Evolutionary conservation across 2,329 filamentous ascomycete species (phyloP), one percentile per base, ranked within the genome.

Genomic region (Mycogone perniciosa): DNA sequence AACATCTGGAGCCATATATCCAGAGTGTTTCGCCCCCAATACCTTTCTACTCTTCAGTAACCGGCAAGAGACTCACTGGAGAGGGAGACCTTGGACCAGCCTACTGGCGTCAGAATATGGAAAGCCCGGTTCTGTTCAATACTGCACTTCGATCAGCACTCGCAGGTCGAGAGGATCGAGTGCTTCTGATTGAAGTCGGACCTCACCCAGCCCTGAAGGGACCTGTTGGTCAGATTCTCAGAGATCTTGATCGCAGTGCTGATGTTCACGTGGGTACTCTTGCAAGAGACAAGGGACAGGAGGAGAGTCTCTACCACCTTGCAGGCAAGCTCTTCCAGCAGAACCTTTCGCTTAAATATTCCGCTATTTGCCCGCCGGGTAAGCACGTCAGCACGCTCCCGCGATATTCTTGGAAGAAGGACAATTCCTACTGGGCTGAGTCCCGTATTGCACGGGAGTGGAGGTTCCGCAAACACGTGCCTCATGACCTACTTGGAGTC

Each of bases 331-430:
- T 59, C 4, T 40, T 53, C 40, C 49, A 51, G 34, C 47, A 51
- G 1, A 11, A 54, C 1, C 62, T 64, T 3, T 39, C 57, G 3
- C 56, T 63, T 6, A 29, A 57, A 31, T 47, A 54, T 3, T 10
- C 49, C 0, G 44, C 49, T 3, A 31, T 56, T 2, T 54, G 57
- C 4, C 40, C 46, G 1, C 9, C 29, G 1, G 51, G 48, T 41
- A 59, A 30, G 33, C 6, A 11, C 56, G 4, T 48, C 53, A 3
- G 64, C 4, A 50, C 60, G 39, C 57, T 74, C 13, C 71, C 71
- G 0, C 55, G 59, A 0, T 73, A 74, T 42, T 58, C 62, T 1
- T 74, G 69, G 68, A 63, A 69, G 27, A 67, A 72, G 40, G 55
- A 60, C 34, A 61, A 58, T 1, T 59, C 48, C 26, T 64, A 66